phyloP scores from a whole-genome alignment of 257 asterid genomes.

The Fraxinus americana region DNA sequence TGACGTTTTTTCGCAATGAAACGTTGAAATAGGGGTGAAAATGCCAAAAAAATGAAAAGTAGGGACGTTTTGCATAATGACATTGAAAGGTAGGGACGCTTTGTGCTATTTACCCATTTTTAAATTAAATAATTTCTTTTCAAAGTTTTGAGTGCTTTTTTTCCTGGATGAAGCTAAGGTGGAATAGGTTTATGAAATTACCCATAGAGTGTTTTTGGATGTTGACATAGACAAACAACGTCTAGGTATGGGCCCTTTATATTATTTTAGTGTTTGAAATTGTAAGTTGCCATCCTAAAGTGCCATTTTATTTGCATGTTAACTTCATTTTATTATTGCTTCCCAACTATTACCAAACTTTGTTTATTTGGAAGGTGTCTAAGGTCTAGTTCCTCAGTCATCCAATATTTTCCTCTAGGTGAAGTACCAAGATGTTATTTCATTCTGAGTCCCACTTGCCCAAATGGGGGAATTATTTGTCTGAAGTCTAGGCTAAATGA shows the following conservation, averaged over 20 bases:
- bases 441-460: background rate
- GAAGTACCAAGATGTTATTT: background rate
- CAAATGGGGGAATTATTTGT: background rate
- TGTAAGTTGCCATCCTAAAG: background rate
- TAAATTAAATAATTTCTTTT: background rate
- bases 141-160: background rate
- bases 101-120: background rate
- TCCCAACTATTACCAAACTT: background rate
- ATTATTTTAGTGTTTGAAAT: background rate
- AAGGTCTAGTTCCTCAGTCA: background rate
- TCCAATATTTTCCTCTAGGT: background rate
- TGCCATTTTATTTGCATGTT: background rate
- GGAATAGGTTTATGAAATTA: slow-evolving; percentile 72
- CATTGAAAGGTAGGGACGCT: no score
- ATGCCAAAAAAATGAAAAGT: no score
- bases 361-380: background rate
- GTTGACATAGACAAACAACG: slow-evolving; percentile 93
- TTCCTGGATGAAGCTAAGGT: slow-evolving; percentile 53
- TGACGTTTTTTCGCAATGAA: no score
- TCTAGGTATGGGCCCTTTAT: slow-evolving; percentile 47
- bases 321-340: background rate
- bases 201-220: slow-evolving; percentile 91
- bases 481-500: background rate
- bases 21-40: no score
- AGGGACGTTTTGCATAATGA: no score